A percentile compares a stretch with the other conserved stretches of the same genome.
Evolutionary conservation across 2,329 filamentous ascomycete species (phyloP).

Genomic region (Aspergillus neoniger): DNA sequence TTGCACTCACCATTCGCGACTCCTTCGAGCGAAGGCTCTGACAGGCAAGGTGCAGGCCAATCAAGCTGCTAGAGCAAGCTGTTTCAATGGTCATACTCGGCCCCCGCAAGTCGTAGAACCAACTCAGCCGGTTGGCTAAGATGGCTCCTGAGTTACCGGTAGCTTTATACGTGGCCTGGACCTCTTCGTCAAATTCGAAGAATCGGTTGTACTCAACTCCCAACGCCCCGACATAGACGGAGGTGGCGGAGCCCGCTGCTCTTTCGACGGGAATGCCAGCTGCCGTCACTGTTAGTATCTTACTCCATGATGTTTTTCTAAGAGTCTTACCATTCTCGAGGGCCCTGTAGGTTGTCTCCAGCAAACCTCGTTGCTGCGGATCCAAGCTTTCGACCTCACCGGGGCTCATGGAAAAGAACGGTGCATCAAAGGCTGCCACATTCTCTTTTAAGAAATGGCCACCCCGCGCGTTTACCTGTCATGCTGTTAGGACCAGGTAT

Average conservation of each 20-base stretch:
- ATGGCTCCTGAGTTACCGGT: neutral
- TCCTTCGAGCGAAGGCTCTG: slow-evolving; percentile 16
- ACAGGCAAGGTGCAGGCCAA: slow-evolving; percentile 42
- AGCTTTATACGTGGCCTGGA: neutral
- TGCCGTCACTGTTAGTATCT: neutral
- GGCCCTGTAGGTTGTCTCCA: neutral
- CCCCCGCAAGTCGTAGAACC: slow-evolving; percentile 22
- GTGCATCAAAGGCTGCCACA: neutral
- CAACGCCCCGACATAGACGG: neutral
- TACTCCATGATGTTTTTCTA: no score
- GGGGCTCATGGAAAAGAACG: neutral
- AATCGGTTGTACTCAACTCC: neutral
- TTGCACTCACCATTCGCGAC: no score
- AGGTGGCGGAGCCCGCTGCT: neutral
- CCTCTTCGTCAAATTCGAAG: neutral
- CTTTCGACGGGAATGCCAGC: neutral
- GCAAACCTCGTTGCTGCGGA: neutral
- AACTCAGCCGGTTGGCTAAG: neutral
- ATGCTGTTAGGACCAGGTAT: no score
- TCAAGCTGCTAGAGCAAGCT: slow-evolving; percentile 44
- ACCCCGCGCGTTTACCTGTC: no score
- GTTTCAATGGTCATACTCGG: slow-evolving; percentile 42
- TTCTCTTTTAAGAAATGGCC: neutral
- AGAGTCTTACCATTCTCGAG: no score
- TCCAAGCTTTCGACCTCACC: neutral